Evolutionary conservation across 805 yeast genomes (phyloP), one percentile per base, ranked within the genome.

Genomic region (Yarrowia porcina): DNA sequence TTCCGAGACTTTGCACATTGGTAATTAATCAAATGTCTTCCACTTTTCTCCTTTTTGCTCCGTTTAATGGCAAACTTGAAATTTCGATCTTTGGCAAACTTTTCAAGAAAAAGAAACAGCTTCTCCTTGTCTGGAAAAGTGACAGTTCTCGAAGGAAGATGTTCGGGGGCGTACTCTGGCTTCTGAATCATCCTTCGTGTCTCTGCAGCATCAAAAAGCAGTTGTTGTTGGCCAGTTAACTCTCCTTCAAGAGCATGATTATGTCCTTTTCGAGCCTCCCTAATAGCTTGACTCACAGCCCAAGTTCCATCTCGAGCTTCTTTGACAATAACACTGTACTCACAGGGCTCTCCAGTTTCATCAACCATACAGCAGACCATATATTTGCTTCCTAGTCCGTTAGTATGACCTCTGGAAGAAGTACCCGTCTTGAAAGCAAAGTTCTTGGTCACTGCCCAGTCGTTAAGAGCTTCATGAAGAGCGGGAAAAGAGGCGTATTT

Each of bases 381-480:
- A 21, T 49, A 49, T n/a, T 49, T 49, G 21, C 57, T 49, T 7
- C 33, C 41, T n/a, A 49, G 21, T 1, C 57, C 57, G 21, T 49
- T 49, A 6, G 57, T 33, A 11, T 33, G 57, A 2, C 57, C 41
- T 15, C 41, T 49, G 10, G 57, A 49, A 3, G 57, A 49, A 2
- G 39, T 49, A 9, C 57, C 57, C 0, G 57, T 49, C 13, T 49
- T 49, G 57, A 49, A 49, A 0, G 57, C 57, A 49, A 49, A 49
- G 41, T 33, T 49, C 1, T 49, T 27, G 6, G 23, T 21, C 11
- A 23, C 2, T 2, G 57, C 21, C 57, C 57, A 49, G 7, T 28
- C 32, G 8, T 49, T 49, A 1, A 49, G 21, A n/a, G 57, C 57
- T 9, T 23, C 41, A n/a, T 49, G 57, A 15, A 49, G 57, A n/a